Base-by-base conservation (phyloP, 352 stramenopile genomes). In the Pythium oligandrum region DNA sequence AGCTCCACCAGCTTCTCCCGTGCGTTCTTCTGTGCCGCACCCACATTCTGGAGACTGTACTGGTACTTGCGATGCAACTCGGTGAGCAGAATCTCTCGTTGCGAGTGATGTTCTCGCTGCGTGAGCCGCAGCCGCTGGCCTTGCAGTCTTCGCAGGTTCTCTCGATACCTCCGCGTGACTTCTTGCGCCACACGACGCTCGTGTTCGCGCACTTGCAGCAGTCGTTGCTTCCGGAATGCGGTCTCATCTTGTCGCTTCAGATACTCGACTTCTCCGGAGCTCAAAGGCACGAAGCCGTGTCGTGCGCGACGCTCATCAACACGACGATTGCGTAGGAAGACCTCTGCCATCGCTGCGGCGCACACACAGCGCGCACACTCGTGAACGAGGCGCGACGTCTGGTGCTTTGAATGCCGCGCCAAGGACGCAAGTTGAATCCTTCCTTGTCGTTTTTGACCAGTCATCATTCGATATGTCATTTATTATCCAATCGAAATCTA, bases 121-220 rank as follows among this genome's bases (percentile, higher is more conserved):
- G 53, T 54, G n/a, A 50, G 39, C 10, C 57, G 54, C 26, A 68
- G 62, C 51, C 79, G 76, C 10, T 57, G 44, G 26, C 56, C 40
- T 50, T 81, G 81, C 53, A 92, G 55, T 26, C 61, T 59, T 2
- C 64, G 65, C 47, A 90, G 53, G 55, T 90, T 89, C 8, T 82
- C 66, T 40, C 77, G 78, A 56, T 91, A 91, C 4, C 78, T 74
- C 55, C 74, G 64, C 35, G 81, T 91, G 58, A 91, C 75, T 35
- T 85, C 61, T 59, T 86, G 78, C 43, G 81, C 72, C 1, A 84
- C 52, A 39, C 66, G 72, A 31, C 74, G 75, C 57, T 91, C 81
- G 26, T 81, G 64, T 30, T 76, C 68, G 30, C 81, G 78, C 45
- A 89, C 71, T 17, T 72, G 68, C 43, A 87, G 58, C 31, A 91